Evolutionary conservation across 441 rosid species (phyloP), one percentile per base, ranked within the genome.

Genomic region (Erodium chrysanthum): DNA sequence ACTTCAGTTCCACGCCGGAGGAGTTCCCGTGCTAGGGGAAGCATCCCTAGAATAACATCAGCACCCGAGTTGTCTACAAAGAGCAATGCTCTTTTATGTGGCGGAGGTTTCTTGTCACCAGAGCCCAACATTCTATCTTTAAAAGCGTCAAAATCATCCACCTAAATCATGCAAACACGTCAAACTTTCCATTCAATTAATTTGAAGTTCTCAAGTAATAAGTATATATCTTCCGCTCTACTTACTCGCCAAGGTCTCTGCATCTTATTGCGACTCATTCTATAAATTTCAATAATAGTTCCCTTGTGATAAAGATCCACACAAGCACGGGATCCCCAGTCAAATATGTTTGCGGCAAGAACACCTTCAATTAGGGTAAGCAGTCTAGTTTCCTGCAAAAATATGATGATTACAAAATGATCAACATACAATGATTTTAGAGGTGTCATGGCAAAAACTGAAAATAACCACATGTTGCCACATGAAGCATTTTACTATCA

Each of bases 11-110:
- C 97, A 68, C 85, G 89, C 14, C 96, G 91, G 29, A 94, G 89
- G 70, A 94, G 87, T 80, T 94, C 99, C 74, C 97, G 79, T 10
- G 99, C 99, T 44, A 94, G 85, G 18, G 98, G 99, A 80, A 94
- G 96, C 99, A 94, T 94, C 58, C 99, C 99, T 31, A 94, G 83
- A 70, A 94, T 85, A 73, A 94, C 66, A 44, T 94, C 99, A 74
- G 99, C 97, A 73, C 99, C 99, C 0, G 99, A 85, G 83, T 94
- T 94, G 82, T 94, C 99, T 71, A 94, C 97, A 80, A 94, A 94
- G 68, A 94, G 94, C 70, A 94, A 76, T 67, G 96, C 99, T 82
- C 96, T 86, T 80, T 87, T 94, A 74, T 94, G 96, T 23, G 88
- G 85, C 33, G 0, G 76, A 77, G 88, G 94, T 76, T 81, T 86